Base-by-base conservation (phyloP, 2,329 filamentous ascomycete genomes). In the Lasiodiplodia theobromae region DNA sequence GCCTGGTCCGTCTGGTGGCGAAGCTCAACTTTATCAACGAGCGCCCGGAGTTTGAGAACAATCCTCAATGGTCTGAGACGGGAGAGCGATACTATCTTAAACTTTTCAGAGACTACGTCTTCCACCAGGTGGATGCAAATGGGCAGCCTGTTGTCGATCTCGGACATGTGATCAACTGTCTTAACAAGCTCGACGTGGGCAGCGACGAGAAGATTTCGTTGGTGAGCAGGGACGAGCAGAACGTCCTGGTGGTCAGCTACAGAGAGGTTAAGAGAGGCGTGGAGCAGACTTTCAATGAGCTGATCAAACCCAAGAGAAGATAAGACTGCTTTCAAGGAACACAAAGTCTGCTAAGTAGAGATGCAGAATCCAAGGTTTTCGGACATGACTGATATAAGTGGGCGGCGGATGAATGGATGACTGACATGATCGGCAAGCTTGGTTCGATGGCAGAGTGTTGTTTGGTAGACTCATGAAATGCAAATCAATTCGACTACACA, bases 31-130 rank as follows among this genome's bases (percentile, higher is more conserved):
- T 92, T 69, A 89, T 99, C 77, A 96, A 96, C 75, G 96, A 99
- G 79, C 89, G 96, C 12, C 92, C 91, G 1, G 95, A 98, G 76
- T 91, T 92, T 70, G 92, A 93, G 66, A 89, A 89, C 51, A 91
- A 94, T 70, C 72, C 75, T 0, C 85, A 88, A 60, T 99, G 96
- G 95, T 92, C 93, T 4, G 95, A 98, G 79, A 96, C 92, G 58
- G 95, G 95, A 31, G 93, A 97, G 74, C 89, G 94, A 34, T 98
- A 97, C 78, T 92, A 93, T 77, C 85, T 99, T 71, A 97, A 97
- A 81, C 86, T 99, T 10, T 98, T 98, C 84, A 89, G 96, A 62
- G 96, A 99, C 80, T 98, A 96, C 74, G 93, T 97, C 51, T 99
- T 98, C 81, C 96, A 99, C 79, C 94, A 97, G 76, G 94, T 97